phyloP scores from a whole-genome alignment of 192 early-diverging fungal genomes.

The Backusella tarrabulga region DNA sequence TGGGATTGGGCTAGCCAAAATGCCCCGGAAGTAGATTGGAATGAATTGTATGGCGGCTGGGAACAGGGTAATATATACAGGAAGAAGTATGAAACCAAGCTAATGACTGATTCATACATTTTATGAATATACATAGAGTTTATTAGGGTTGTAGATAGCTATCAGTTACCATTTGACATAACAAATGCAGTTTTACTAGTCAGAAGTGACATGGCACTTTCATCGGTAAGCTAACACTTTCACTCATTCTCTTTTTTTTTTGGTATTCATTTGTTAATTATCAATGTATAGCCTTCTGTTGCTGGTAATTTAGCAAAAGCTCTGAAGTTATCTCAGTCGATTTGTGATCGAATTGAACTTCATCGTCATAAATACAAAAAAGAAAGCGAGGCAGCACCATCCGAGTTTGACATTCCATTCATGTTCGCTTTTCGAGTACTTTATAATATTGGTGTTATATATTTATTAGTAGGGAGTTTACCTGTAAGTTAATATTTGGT shows the following conservation, averaged over 20 bases:
- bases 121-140: conserved; percentile 10
- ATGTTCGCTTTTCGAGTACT: conserved; percentile 38
- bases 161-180: conserved; percentile 33
- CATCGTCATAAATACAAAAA: conserved; percentile 23
- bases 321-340: conserved; percentile 26
- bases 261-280: neutral
- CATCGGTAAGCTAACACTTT: conserved; percentile 12
- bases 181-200: conserved; percentile 29
- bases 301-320: conserved; percentile 33
- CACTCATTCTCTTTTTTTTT: neutral
- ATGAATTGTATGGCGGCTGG: conserved; percentile 11
- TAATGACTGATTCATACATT: neutral
- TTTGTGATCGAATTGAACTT: conserved; percentile 35
- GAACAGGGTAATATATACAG: conserved; percentile 22
- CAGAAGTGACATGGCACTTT: conserved; percentile 33
- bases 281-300: conserved; percentile 19
- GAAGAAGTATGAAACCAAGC: neutral
- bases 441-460: conserved; percentile 38
- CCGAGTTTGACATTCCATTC: conserved; percentile 31
- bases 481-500: conserved; percentile 18
- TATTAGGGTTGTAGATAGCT: conserved; percentile 15
- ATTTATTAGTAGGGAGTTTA: conserved; percentile 34
- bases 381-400: neutral
- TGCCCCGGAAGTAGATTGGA: neutral
- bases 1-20: conserved; percentile 20